Base-by-base conservation (phyloP, 2,329 filamentous ascomycete species). In the Fusarium foetens region DNA sequence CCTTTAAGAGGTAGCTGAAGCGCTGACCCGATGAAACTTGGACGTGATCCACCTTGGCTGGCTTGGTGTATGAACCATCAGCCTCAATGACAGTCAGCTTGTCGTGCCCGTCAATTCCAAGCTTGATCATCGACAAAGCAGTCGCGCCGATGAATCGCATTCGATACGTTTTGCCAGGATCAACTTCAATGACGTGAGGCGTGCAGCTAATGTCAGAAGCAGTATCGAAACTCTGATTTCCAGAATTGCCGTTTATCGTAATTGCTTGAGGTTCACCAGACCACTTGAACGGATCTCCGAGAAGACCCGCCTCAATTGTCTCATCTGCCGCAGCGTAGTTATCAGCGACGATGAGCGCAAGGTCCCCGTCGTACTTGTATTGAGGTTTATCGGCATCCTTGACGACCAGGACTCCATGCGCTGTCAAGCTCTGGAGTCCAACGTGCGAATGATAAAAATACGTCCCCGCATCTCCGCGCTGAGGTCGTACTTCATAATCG, bases 381-480 rank as follows among this genome's bases (percentile, higher is more conserved):
- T 90, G 90, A 2, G 86, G 63, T 88, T 85, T n/a, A 1, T 38
- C 21, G 2, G 66, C 70, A 6, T 72, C 70, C 8, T 39, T 36
- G 4, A 93, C 85, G 49, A 91, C 87, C 38, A 93, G 74, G 0
- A 86, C 80, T 0, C 91, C 91, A 11, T 84, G 79, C 1, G 88
- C 88, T 19, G 89, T 88, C 38, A 88, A 79, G 0, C 88, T 87
- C 75, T 92, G 90, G 64, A 92, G 88, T 0, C 85, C 89, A 21
- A 92, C 84, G 68, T 92, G 91, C 0, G 90, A 91, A 75, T 92
- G 90, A 74, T 92, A 92, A 76, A 90, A 92, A 75, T 91, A 92
- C 0, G 89, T 89, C 8, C 90, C 91, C 0, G 88, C 86, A 59
- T 89, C 85, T 10, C 85, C 86, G 3, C 77, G 46, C 7, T 86